These are phyloP conservation scores for Salvia miltiorrhiza DNA, from an alignment of 257 asterid genomes.

Conservation along the genomic window DNA sequence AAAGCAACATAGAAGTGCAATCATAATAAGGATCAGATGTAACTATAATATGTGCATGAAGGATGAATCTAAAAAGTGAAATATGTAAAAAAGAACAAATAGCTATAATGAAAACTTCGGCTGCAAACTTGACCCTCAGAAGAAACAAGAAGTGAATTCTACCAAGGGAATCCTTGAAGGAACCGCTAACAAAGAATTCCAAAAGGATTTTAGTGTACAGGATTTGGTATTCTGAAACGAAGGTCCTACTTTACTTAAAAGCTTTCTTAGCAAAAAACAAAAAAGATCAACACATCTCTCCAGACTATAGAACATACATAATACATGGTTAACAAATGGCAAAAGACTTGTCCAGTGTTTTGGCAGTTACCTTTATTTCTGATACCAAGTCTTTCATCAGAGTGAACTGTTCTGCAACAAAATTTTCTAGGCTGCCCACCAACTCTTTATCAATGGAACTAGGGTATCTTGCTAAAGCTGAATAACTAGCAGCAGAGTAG, in stretches of 20 bases:
- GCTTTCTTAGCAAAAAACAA: too few species aligned
- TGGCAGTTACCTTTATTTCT: constrained; percentile 73
- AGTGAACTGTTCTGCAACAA: constrained; percentile 66
- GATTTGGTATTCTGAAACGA: background rate
- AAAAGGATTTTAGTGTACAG: background rate
- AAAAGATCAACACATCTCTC: constrained; percentile 5
- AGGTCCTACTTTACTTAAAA: background rate
- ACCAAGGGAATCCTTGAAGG: constrained; percentile 4
- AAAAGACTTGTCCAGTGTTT: too few species aligned
- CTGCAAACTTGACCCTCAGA: background rate
- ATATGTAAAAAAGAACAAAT: background rate
- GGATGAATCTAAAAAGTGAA: background rate
- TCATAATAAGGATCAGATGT: background rate
- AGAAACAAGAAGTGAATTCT: constrained; percentile 6
- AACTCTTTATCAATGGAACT: constrained; percentile 45
- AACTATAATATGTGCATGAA: background rate
- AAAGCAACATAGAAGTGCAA: constrained; percentile 24
- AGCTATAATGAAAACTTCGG: constrained; percentile 6
- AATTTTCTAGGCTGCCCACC: constrained; percentile 51
- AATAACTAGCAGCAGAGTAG: constrained; percentile 64
- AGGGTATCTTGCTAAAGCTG: constrained; percentile 66
- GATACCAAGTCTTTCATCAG: constrained; percentile 62
- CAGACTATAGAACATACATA: background rate
- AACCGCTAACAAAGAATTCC: background rate
- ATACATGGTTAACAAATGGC: constrained; percentile 10